Evolutionary conservation across 345 rosid species (phyloP).

Genomic region (Barbarea vulgaris): DNA sequence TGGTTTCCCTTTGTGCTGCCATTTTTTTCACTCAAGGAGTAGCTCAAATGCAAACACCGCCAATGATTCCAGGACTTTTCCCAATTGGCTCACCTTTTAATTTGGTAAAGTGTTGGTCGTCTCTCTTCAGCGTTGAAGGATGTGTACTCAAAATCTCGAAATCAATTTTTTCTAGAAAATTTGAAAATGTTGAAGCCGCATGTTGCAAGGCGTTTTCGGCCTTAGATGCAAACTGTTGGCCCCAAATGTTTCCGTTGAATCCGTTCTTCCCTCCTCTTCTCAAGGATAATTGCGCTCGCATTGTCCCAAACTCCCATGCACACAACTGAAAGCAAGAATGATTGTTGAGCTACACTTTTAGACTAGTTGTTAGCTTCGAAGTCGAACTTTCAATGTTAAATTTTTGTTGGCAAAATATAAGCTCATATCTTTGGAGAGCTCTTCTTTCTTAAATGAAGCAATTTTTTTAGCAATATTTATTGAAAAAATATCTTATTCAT

Average conservation of each 20-base stretch:
- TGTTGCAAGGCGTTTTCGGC: slow-evolving; percentile 30
- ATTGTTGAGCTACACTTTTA: neutral
- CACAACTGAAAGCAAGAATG: neutral
- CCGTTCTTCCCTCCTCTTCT: slow-evolving; percentile 28
- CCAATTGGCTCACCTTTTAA: slow-evolving; percentile 2
- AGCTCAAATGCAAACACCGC: slow-evolving; percentile 4
- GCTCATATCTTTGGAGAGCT: neutral
- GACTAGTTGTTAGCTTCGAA: neutral
- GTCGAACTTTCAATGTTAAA: neutral
- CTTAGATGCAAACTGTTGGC: slow-evolving; percentile 31
- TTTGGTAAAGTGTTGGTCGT: slow-evolving; percentile 30
- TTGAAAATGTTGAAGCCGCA: neutral
- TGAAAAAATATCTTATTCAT: too few species aligned
- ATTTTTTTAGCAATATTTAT: too few species aligned
- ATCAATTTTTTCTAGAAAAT: slow-evolving; percentile 25
- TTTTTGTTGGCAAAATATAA: neutral
- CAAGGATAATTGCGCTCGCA: slow-evolving; percentile 8
- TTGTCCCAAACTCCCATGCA: neutral
- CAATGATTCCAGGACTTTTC: neutral
- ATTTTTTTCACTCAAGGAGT: too few species aligned
- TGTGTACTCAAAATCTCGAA: slow-evolving; percentile 34
- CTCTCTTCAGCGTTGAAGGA: slow-evolving; percentile 20
- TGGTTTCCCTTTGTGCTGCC: too few species aligned
- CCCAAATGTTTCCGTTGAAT: slow-evolving; percentile 27
- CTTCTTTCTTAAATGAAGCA: too few species aligned